Base-by-base conservation (phyloP, 169 alveolate species). In the Theileria orientalis region DNA sequence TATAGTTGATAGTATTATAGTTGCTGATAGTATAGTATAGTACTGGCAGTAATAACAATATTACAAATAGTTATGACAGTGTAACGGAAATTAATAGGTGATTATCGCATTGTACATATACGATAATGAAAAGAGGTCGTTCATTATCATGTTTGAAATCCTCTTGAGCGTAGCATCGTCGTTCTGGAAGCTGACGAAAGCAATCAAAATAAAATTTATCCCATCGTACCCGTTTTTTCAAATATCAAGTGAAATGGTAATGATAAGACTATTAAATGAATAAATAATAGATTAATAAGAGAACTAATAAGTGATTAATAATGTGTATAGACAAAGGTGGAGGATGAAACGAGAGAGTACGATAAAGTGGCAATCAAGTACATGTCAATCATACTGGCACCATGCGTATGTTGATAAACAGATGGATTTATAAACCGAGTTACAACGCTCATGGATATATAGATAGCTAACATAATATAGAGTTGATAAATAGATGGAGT, bases 171-270 rank as follows among this genome's bases (percentile, higher is more conserved):
- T 96, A 29, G 91, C 82, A 9, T 74, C 94, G 37, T 91, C 96
- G 29, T 91, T 94, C 33, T 97, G 99, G 99, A 97, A 97, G 84
- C 92, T 97, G 30, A 86, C 95, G 51, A 97, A 96, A 86, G 98
- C 99, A 2, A 85, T 93, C 37, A 92, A 92, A 61, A 83, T 96
- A 23, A 49, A 71, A n/a, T 70, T 90, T 16, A 91, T 62, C 61
- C 78, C 63, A 61, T 66, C 70, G 29, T 96, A 92, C 87, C 99
- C 99, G 40, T 92, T 66, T 76, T 44, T 94, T 37, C 29, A 69
- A 25, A 25, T 94, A 47, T 83, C 79, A 32, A 86, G 75, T 40
- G 89, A 83, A 69, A 92, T 83, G 84, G 85, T 76, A 54, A n/a
- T 47, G 11, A 25, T 44, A 59, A 47, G 83, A 67, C 42, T 51